Evolutionary conservation across 2,329 filamentous ascomycete genomes (phyloP), one percentile per base, ranked within the genome.

Genomic region (Alternaria burnsii): DNA sequence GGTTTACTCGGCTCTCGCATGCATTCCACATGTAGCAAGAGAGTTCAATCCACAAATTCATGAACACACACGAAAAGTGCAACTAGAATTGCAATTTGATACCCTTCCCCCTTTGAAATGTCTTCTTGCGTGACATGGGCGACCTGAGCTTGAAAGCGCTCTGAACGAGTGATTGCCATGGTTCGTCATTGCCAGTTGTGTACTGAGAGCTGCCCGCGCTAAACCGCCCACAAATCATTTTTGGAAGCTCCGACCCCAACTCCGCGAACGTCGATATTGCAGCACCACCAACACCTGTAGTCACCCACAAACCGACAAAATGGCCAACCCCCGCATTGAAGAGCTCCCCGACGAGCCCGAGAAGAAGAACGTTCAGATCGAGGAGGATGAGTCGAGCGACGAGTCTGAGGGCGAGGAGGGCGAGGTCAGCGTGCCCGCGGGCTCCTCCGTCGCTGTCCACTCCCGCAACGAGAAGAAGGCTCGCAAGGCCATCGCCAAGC

Each of bases 391-490:
- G 68, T 88, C 89, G 70, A 88, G 87, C 84, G 89, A 88, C 76
- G 90, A 92, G 72, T 91, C 90, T 75, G 91, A 91, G 76, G 89
- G 87, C 75, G 93, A 95, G 81, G 88, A 85, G 72, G 88, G 85
- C 66, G 87, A 89, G 79, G 82, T 85, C 75, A 85, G 82, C 80
- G 89, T 90, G 75, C 93, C 94, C 80, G 90, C 91, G 72, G 95
- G 94, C 79, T 92, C 93, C 78, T 89, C 91, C 69, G 91, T 94
- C 78, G 89, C 95, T 76, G 90, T 99, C 79, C 94, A 98, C 88
- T 97, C 93, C 80, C 93, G 95, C 83, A 98, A 98, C 86, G 95
- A 99, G 91, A 99, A 99, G 92, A 99, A 99, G 90, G 96, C 95
- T 76, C 91, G 95, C 85, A 99, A 99, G 89, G 93, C 94, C 78